Percentiles rank a stretch among this genome's conserved stretches.
Evolutionary conservation across 768 basidiomycete genomes (phyloP).

Genomic region (Russula virescens): DNA sequence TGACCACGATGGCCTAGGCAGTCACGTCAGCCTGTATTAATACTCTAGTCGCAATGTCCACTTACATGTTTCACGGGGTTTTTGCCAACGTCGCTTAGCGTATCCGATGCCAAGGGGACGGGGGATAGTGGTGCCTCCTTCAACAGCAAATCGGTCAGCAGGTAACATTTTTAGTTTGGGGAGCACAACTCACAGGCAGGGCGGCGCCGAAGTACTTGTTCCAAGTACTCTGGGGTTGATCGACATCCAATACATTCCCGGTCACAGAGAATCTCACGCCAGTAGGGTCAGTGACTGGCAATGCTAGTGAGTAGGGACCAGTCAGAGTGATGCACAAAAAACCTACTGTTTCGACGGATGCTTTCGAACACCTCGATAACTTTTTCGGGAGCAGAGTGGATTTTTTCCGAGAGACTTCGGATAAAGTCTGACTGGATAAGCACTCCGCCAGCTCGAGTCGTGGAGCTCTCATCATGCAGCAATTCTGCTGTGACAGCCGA

Average conservation of each 20-base stretch:
- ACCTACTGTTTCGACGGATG: conserved; percentile 62
- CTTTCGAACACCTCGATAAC: conserved; percentile 73
- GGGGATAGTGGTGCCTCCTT: conserved; percentile 55
- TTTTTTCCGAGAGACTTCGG: conserved; percentile 61
- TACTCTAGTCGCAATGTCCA: not conserved
- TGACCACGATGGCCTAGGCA: conserved; percentile 74
- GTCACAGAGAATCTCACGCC: conserved; percentile 84
- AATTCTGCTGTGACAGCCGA: conserved; percentile 63
- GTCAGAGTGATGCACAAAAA: not conserved
- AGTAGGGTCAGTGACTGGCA: conserved; percentile 71
- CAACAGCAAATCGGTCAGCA: conserved; percentile 1
- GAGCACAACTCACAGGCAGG: conserved; percentile 46
- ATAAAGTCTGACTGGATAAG: conserved; percentile 74
- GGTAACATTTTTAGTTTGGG: not conserved
- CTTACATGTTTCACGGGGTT: conserved; percentile 65
- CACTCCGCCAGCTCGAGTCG: conserved; percentile 60
- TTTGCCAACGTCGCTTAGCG: conserved; percentile 69
- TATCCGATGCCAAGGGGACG: conserved; percentile 58
- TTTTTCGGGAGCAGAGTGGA: conserved; percentile 66
- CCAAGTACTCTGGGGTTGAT: conserved; percentile 71
- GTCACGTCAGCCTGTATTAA: conserved; percentile 1
- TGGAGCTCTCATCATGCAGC: conserved; percentile 63
- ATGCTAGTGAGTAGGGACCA: not conserved
- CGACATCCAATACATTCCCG: conserved; percentile 72
- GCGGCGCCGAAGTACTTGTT: conserved; percentile 56